Conservation (phyloP, 2,329 filamentous ascomycete species). For the Neofusicoccum umdonicola region DNA sequence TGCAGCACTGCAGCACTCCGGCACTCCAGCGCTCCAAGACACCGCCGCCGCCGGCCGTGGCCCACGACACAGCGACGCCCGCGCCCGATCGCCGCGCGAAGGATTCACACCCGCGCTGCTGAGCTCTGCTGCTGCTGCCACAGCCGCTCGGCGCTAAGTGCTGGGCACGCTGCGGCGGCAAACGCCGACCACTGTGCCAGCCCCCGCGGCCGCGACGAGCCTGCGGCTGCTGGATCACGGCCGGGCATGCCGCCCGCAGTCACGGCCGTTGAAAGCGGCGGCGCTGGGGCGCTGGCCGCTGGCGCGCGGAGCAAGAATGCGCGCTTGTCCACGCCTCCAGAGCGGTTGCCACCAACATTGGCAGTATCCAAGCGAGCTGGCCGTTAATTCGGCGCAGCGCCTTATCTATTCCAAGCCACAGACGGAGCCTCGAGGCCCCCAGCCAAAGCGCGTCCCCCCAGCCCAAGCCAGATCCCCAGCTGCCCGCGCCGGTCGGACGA, state of each 20-base stretch:
- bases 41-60: neutral
- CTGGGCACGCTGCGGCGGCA: too few species aligned
- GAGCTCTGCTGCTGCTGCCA: neutral
- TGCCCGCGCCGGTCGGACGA: neutral
- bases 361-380: conserved; percentile 11
- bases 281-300: neutral
- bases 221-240: neutral
- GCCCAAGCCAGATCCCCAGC: conserved; percentile 5
- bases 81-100: neutral
- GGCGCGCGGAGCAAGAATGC: neutral
- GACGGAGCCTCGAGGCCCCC: neutral
- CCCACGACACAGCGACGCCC: neutral
- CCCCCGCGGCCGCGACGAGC: too few species aligned
- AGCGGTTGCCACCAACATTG: conserved; percentile 1
- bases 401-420: conserved; percentile 12
- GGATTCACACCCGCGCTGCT: neutral
- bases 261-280: neutral
- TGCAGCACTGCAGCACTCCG: too few species aligned
- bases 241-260: neutral
- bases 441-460: neutral
- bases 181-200: neutral
- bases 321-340: neutral
- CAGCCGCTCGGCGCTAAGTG: too few species aligned
- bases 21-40: neutral
- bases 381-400: conserved; percentile 15